Base-by-base conservation (phyloP, 75 land plant genomes). In the Picea sitchensis region DNA sequence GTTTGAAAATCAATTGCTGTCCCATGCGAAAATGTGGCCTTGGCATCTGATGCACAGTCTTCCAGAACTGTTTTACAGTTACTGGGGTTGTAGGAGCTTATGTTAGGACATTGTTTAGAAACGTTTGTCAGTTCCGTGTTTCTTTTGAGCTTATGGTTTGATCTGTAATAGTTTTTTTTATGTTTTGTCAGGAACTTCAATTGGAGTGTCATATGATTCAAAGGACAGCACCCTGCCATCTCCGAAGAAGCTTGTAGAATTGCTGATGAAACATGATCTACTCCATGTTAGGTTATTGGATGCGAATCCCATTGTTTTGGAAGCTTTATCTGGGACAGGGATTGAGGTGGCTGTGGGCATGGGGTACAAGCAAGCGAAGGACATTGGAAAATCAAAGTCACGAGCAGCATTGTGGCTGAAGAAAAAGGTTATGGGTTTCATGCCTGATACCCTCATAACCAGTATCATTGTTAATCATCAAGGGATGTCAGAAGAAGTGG, bases 351-450 rank as follows among this genome's bases (percentile, higher is more conserved):
- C 30, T n/a, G 75, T 73, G 54, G 1, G 58, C 12, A 13, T 73
- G 54, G 21, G 14, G 14, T n/a, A 73, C 14, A 73, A 51, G 58
- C 51, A 51, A 44, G 13, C 6, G 13, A n/a, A 51, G 15, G 58
- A 47, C 26, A 73, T 73, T 47, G 75, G 75, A 13, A 73, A 73
- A 17, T 73, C 75, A n/a, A 73, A 51, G 54, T 9, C 56, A 26
- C 58, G 14, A 38, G 75, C 75, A 73, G 54, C 75, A 73, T 73
- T 51, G 15, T 73, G 75, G 75, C 31, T 73, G 3, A 73, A 73
- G 75, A 73, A 47, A 51, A 73, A 51, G 4, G 58, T 73, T n/a
- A 73, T 73, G 58, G 20, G 75, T 41, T 73, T 73, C 31, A 21
- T 18, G 44, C 58, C 75, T 9, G 26, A 44, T 44, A 73, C 75